Evolutionary conservation across 1,284 basidiomycete species (phyloP), one percentile per base, ranked within the genome.

Genomic region (Rhodotorula sp.): DNA sequence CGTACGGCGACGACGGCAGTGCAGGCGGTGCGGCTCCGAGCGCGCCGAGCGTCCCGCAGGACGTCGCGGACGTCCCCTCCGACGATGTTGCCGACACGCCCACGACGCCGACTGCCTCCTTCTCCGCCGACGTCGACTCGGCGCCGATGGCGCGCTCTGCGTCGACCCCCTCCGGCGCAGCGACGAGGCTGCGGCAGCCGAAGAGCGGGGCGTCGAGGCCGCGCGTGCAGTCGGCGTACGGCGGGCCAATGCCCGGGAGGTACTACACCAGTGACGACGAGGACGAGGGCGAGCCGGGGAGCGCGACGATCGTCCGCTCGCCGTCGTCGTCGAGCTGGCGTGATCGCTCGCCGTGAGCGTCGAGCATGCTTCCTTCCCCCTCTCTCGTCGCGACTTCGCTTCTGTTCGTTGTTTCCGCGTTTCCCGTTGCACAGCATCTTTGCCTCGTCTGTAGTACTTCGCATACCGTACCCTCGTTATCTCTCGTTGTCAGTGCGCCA

Each of bases 241-340:
- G 44, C 22, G 53, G 39, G 27, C 32, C 63, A 29, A 29, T 65
- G 1, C 66, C 64, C 3, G 66, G 69, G 0, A 34, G 44, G 44
- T 71, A 66, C 56, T 50, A 59, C 65, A 50, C 59, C 15, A 59
- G 57, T 6, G 67, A 67, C 17, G 73, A 75, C 29, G 74, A 75
- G 46, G 69, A 73, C 22, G 56, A 53, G 2, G 70, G 68, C 51
- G 69, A 73, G 56, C 66, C 62, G 1, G 74, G 74, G 1, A 71
- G 58, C 32, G 74, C 63, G 9, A 64, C 69, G 3, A 75, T 75
- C 46, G 64, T 73, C 21, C n/a, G 54, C 27, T 64, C 55, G 13
- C 41, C 65, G 36, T 39, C 44, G 37, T 15, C 22, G 37, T 46
- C 34, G 10, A n/a, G n/a, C n/a, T 29, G 9, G 2, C n/a, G 7